Evolutionary conservation across 2,329 filamentous ascomycete genomes (phyloP).

Genomic region (Graphilbum ipis-grandicollis): DNA sequence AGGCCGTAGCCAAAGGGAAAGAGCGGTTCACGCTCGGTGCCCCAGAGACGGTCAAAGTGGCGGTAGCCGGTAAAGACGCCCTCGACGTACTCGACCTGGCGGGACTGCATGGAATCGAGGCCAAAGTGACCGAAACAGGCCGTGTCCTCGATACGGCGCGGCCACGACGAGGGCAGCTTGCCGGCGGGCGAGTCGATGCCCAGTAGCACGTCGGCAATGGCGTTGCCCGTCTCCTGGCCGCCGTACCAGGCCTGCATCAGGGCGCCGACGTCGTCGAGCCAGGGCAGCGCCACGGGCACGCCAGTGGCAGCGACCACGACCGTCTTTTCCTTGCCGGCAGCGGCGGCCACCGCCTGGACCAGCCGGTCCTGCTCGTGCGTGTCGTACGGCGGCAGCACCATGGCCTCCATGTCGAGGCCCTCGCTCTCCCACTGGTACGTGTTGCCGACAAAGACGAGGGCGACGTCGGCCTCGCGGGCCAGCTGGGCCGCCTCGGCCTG

Average conservation of each 20-base stretch:
- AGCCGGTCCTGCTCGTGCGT: conserved; percentile 5
- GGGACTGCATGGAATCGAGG: conserved; percentile 55
- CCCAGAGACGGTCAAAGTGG: conserved; percentile 48
- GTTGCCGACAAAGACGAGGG: conserved; percentile 41
- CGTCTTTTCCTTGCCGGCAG: conserved; percentile 35
- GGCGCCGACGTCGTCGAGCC: conserved; percentile 27
- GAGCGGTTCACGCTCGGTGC: conserved; percentile 41
- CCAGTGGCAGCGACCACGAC: conserved; percentile 38
- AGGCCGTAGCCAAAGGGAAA: conserved; percentile 72
- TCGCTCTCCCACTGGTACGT: conserved; percentile 21
- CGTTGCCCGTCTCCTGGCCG: conserved; percentile 49
- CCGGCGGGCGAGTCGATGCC: conserved; percentile 43
- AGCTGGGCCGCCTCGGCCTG: conserved; percentile 5
- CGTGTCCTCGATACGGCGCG: conserved; percentile 48
- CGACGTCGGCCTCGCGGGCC: conserved; percentile 37
- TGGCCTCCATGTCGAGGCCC: conserved; percentile 9
- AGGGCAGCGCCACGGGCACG: conserved; percentile 36
- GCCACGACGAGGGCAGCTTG: conserved; percentile 60
- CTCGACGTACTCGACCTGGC: conserved; percentile 60
- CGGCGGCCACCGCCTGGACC: conserved; percentile 32
- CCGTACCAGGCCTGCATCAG: conserved; percentile 47
- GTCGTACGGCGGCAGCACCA: conserved; percentile 7
- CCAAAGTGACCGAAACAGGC: conserved; percentile 65
- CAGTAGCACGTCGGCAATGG: conserved; percentile 44
- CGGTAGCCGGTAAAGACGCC: conserved; percentile 69